Evolutionary conservation across 2,329 filamentous ascomycete species (phyloP).

Genomic region (Talaromyces funiculosus): DNA sequence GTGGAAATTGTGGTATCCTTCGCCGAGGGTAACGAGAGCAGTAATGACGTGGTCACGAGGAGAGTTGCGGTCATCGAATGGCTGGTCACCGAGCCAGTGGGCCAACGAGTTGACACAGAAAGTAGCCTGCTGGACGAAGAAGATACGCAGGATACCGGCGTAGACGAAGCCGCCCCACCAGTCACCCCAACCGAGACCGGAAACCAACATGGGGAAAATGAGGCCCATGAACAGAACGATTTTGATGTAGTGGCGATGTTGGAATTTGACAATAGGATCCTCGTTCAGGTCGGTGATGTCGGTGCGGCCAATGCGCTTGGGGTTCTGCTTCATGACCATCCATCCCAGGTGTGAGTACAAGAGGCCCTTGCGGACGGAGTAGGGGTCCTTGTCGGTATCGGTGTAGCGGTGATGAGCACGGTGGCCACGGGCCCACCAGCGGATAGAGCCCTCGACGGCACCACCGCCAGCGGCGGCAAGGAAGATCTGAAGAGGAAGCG

Average conservation of each 20-base stretch:
- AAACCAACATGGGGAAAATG: conserved; percentile 67
- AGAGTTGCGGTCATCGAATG: conserved; percentile 88
- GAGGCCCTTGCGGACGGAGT: conserved; percentile 83
- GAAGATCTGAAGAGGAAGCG: conserved; percentile 70
- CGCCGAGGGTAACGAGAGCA: conserved; percentile 75
- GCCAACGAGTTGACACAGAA: conserved; percentile 91
- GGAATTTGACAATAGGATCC: conserved; percentile 77
- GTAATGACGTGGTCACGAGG: conserved; percentile 84
- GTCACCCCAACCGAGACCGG: conserved; percentile 74
- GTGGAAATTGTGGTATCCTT: conserved; percentile 94
- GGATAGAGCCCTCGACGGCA: conserved; percentile 77
- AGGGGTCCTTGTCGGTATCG: conserved; percentile 87
- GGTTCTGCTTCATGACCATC: conserved; percentile 93
- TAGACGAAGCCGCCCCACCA: conserved; percentile 79
- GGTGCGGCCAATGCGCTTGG: conserved; percentile 79
- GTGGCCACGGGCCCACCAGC: conserved; percentile 86
- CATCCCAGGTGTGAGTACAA: conserved; percentile 80
- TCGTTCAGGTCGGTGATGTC: conserved; percentile 86
- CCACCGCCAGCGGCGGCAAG: conserved; percentile 75
- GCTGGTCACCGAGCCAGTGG: conserved; percentile 87
- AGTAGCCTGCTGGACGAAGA: conserved; percentile 85
- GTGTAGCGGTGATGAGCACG: conserved; percentile 87
- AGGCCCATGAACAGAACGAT: conserved; percentile 72
- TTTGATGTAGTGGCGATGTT: conserved; percentile 82
- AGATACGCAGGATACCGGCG: conserved; percentile 76